Percentiles rank a stretch among this genome's conserved stretches.
Evolutionary conservation across 495 filamentous ascomycete species (phyloP).

Genomic region (Annulohypoxylon stygium): DNA sequence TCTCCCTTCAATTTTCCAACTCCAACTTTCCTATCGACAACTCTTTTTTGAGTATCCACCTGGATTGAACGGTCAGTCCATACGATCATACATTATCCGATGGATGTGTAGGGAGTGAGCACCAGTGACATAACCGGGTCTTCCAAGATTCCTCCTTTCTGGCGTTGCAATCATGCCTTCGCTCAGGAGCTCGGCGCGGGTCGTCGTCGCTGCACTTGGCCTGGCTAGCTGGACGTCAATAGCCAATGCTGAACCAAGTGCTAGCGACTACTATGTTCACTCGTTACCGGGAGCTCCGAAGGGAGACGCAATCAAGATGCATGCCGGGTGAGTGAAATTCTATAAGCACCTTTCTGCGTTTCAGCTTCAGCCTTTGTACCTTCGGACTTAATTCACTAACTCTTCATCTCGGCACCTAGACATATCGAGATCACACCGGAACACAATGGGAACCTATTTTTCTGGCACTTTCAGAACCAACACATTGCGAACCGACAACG

Average conservation of each 20-base stretch:
- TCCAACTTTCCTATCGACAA: background rate
- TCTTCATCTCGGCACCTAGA: slow-evolving; percentile 58
- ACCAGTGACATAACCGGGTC: slow-evolving; percentile 17
- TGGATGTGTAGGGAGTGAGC: slow-evolving; percentile 24
- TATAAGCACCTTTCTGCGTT: slow-evolving; percentile 3
- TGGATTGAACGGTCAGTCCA: background rate
- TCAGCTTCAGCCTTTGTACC: background rate
- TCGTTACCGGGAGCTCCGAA: slow-evolving; percentile 86
- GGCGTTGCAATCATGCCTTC: slow-evolving; percentile 45
- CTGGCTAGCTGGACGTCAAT: slow-evolving; percentile 52
- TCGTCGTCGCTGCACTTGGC: slow-evolving; percentile 50
- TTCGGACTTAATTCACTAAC: slow-evolving; percentile 47
- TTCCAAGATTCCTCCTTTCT: slow-evolving; percentile 18
- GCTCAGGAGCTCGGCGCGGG: slow-evolving; percentile 55
- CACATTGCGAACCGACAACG: slow-evolving; percentile 94
- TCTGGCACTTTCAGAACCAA: slow-evolving; percentile 96
- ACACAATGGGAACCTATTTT: slow-evolving; percentile 93
- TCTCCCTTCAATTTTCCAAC: background rate
- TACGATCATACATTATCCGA: background rate
- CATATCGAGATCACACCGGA: slow-evolving; percentile 90
- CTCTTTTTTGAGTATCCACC: slow-evolving; percentile 1
- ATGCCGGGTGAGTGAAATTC: slow-evolving; percentile 82
- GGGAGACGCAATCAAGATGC: slow-evolving; percentile 90
- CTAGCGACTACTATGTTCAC: slow-evolving; percentile 91
- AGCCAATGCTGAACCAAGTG: slow-evolving; percentile 59